Evolutionary conservation across 805 yeast genomes (phyloP), one percentile per base, ranked within the genome.

Genomic region (Kluyveromyces dobzhanskii): DNA sequence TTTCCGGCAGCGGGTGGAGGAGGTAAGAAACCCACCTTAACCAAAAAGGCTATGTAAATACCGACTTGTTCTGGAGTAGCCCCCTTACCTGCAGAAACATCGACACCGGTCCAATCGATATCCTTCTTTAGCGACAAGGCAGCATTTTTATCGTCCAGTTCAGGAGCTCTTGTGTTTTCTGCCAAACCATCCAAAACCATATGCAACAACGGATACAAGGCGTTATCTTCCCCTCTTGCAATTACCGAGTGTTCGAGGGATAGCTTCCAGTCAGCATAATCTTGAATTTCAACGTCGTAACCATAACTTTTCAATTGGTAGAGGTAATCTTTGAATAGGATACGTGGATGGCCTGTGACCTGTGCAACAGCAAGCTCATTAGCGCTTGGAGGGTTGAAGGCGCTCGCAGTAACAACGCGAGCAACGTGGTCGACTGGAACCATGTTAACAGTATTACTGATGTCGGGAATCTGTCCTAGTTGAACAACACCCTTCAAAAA

Each of bases 351-450:
- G 17, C 90, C 94, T 4, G 97, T 92, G n/a, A 92, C 97, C 32
- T 92, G 98, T 2, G 86, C 87, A 30, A 94, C 98, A 1, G 79
- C 65, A 31, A 78, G 63, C 36, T 65, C 69, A 12, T 66, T 66
- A 2, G 51, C 51, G 17, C 62, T 50, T 17, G 92, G 84, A 19
- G 95, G 90, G 52, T 76, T 76, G 45, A 92, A 69, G 0, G 95
- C 81, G 19, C 92, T 66, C 2, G 97, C 85, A 37, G 80, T 85
- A 18, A 80, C 84, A 17, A 87, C 85, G 34, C 94, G 74, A 1
- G 99, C 97, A 48, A 92, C 98, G 55, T 92, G 98, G 53, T 94
- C 97, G 32, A 92, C 98, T 3, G 98, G 98, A 17, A 86, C 97
- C 83, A 88, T 86, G 63, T 92, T 92, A 28, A 90, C 94, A 34